Evolutionary conservation across 495 filamentous ascomycete genomes (phyloP).

Genomic region (Aspergillus campestris): DNA sequence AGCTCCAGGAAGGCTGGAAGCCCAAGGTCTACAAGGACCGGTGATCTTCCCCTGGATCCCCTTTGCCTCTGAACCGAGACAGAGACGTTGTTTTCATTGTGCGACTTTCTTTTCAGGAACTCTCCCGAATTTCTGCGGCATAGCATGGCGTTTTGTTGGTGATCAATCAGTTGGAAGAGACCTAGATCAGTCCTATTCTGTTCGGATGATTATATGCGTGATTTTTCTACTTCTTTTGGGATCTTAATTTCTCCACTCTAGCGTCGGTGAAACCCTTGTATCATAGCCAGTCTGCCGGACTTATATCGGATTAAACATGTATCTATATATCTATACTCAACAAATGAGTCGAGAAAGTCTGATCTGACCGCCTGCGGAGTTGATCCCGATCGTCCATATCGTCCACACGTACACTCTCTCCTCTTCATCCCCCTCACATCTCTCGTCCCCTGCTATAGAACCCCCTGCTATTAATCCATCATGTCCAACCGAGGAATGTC

Average conservation of each 20-base stretch:
- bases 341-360: too few species aligned
- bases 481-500: too few species aligned
- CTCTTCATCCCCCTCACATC: too few species aligned
- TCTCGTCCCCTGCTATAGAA: too few species aligned
- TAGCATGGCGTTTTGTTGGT: slow-evolving; percentile 43
- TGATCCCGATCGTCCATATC: not conserved
- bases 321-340: not conserved
- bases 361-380: not conserved
- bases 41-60: slow-evolving; percentile 27
- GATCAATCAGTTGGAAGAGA: slow-evolving; percentile 21
- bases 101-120: slow-evolving; percentile 7
- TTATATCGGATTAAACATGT: not conserved
- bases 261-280: not conserved
- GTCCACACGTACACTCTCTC: too few species aligned
- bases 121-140: slow-evolving; percentile 27
- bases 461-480: too few species aligned
- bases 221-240: not conserved
- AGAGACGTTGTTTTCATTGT: slow-evolving; percentile 3
- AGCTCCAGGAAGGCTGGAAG: slow-evolving; percentile 78
- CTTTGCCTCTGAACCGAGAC: not conserved
- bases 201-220: not conserved
- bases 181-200: slow-evolving; percentile 16
- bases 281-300: not conserved
- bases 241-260: not conserved
- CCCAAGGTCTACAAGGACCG: slow-evolving; percentile 91